Evolutionary conservation across 192 early-diverging fungal genomes (phyloP).

Genomic region (Coemansia sp.): DNA sequence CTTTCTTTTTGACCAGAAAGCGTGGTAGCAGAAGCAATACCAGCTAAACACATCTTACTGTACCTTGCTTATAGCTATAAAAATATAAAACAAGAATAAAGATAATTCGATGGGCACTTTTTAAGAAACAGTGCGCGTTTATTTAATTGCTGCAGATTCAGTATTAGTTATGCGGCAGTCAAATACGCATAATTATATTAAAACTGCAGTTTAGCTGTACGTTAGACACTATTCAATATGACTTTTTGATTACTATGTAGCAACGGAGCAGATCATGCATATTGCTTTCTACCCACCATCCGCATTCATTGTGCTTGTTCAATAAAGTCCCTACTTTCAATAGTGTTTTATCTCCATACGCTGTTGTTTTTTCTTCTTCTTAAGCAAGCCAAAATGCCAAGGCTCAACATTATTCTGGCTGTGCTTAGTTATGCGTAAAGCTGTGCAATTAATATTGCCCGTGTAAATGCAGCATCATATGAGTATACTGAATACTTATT

Average conservation of each 20-base stretch:
- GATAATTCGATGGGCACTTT: neutral
- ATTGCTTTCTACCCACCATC: conserved; percentile 1
- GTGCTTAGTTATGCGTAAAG: no score
- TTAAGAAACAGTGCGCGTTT: neutral
- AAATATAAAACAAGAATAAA: neutral
- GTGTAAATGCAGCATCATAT: conserved; percentile 1
- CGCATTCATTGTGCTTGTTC: conserved; percentile 6
- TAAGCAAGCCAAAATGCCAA: no score
- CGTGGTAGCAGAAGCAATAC: no score
- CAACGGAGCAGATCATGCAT: neutral
- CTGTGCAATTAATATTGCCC: neutral
- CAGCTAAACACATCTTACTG: no score
- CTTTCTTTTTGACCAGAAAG: no score
- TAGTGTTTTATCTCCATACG: no score
- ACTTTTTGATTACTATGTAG: conserved; percentile 8
- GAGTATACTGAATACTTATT: conserved; percentile 12
- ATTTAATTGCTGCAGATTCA: conserved; percentile 6
- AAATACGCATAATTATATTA: conserved; percentile 13
- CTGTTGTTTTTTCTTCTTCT: no score
- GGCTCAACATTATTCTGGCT: no score
- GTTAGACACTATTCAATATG: conserved; percentile 3
- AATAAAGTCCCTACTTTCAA: conserved; percentile 6
- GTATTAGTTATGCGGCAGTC: conserved; percentile 10
- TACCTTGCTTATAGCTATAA: neutral
- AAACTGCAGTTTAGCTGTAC: conserved; percentile 4